A percentile compares a stretch with the other conserved stretches of the same genome.
Conservation (phyloP, 2,329 filamentous ascomycete species). For the Microdochium paspali region DNA sequence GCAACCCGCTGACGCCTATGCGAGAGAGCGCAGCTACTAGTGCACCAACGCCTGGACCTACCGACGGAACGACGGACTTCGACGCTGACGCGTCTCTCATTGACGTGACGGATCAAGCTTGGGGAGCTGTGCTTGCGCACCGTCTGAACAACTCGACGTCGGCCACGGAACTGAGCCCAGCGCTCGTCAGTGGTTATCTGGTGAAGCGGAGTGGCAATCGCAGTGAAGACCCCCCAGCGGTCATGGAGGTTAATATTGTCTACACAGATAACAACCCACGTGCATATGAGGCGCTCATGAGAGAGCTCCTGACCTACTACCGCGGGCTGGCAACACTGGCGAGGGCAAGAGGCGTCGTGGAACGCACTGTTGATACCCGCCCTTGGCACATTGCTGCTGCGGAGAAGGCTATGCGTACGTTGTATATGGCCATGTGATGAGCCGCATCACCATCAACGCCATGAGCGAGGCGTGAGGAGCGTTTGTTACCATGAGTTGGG, state of each 20-base stretch:
- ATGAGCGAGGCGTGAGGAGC: no score
- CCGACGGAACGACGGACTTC: constrained; percentile 28
- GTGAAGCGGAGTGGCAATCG: constrained; percentile 51
- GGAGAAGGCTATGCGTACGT: constrained; percentile 55
- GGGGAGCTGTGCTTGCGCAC: constrained; percentile 63
- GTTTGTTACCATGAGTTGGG: no score
- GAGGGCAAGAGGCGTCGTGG: constrained; percentile 53
- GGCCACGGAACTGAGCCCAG: constrained; percentile 43
- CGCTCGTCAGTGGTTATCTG: constrained; percentile 55
- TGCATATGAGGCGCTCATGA: constrained; percentile 53
- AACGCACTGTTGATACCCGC: constrained; percentile 49
- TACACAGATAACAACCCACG: constrained; percentile 43
- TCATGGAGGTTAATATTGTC: constrained; percentile 58
- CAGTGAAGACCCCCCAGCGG: constrained; percentile 46
- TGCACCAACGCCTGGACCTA: constrained; percentile 34
- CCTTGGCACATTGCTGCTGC: constrained; percentile 73
- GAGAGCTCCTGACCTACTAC: constrained; percentile 63
- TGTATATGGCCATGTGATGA: constrained; percentile 54
- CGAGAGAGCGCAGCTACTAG: constrained; percentile 22
- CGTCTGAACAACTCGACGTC: constrained; percentile 51
- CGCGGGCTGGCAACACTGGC: constrained; percentile 61
- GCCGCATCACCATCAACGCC: background rate
- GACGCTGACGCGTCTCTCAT: constrained; percentile 61
- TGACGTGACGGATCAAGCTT: constrained; percentile 66
- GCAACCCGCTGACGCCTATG: constrained; percentile 39